phyloP scores from a whole-genome alignment of 257 asterid species.

The Ophiorrhiza pumila region DNA sequence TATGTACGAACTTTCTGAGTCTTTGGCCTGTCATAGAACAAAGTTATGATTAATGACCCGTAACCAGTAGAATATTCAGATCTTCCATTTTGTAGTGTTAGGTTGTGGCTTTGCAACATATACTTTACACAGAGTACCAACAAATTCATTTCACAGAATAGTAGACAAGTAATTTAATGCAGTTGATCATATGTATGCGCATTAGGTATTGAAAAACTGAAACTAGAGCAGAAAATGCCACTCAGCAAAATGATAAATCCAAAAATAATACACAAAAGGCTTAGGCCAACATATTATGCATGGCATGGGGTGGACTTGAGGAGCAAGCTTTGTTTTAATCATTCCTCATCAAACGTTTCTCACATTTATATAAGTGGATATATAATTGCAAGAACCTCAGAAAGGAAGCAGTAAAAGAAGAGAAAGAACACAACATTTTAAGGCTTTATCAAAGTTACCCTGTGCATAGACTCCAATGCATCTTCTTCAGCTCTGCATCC shows the following conservation, averaged over 20 bases:
- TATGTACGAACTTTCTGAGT: conserved; percentile 38
- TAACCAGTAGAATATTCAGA: conserved; percentile 12
- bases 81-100: background rate
- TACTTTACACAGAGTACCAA: background rate
- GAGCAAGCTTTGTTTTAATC: background rate
- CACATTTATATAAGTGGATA: background rate
- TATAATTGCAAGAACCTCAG: background rate
- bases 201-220: background rate
- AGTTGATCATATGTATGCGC: background rate
- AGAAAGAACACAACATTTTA: background rate
- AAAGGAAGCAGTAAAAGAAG: background rate
- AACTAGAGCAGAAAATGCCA: background rate
- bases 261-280: background rate
- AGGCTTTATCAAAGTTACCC: conserved; percentile 37
- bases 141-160: background rate
- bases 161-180: conserved; percentile 7
- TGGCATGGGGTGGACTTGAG: background rate
- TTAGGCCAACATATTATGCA: background rate
- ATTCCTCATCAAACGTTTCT: background rate
- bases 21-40: conserved; percentile 53
- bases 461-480: conserved; percentile 41
- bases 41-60: conserved; percentile 5
- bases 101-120: background rate
- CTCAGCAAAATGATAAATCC: background rate
- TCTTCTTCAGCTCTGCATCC: conserved; percentile 58